phyloP scores from a whole-genome alignment of 108 stramenopile genomes.

The Cyclotella cryptica region DNA sequence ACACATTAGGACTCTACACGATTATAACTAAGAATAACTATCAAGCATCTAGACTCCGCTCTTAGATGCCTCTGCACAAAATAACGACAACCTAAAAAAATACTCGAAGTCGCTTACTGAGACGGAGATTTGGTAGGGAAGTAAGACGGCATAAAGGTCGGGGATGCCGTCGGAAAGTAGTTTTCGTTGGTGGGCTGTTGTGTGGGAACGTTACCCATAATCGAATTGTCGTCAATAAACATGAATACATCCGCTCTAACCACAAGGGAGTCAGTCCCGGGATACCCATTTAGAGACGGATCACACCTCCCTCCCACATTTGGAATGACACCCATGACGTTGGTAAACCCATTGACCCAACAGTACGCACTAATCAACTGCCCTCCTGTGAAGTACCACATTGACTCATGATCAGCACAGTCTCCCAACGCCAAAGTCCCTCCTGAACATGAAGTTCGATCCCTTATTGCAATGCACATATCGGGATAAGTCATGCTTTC shows the following conservation, averaged over 20 bases:
- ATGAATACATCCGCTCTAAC: constrained; percentile 4
- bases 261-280: neutral
- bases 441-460: neutral
- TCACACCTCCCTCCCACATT: neutral
- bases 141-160: no score
- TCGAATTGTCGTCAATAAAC: constrained; percentile 4
- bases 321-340: constrained; percentile 1
- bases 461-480: neutral
- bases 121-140: no score
- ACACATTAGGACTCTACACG: no score
- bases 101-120: no score
- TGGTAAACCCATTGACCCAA: constrained; percentile 11
- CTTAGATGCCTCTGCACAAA: no score
- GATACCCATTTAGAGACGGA: neutral
- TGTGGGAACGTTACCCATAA: neutral
- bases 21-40: no score
- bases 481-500: constrained; percentile 1
- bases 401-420: neutral
- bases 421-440: neutral
- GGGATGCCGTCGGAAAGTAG: no score
- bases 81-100: no score
- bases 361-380: constrained; percentile 9
- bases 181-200: no score
- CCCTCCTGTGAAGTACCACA: constrained; percentile 20
- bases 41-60: no score